These are phyloP conservation scores for Takashimella tepidaria DNA, from an alignment of 1,284 basidiomycete species.

Conservation along the genomic window DNA sequence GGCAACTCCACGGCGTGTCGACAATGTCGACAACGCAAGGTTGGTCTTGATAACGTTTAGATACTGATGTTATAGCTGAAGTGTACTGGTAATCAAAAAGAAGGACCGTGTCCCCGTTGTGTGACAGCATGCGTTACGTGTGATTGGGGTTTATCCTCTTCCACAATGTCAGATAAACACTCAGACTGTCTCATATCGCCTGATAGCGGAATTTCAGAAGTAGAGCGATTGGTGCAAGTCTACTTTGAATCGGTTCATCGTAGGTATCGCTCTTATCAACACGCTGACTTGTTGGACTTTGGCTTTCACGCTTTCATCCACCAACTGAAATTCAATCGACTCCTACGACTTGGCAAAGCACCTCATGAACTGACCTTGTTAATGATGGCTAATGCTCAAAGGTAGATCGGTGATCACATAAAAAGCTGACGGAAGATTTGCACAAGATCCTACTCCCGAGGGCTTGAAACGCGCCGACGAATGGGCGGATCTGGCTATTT, in stretches of 20 bases:
- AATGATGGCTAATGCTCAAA: slow-evolving; percentile 14
- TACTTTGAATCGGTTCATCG: slow-evolving; percentile 19
- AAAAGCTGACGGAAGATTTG: slow-evolving; percentile 3
- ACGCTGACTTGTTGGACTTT: slow-evolving; percentile 4
- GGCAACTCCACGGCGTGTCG: slow-evolving; percentile 7
- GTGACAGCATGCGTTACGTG: slow-evolving; percentile 4
- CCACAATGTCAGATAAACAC: neutral
- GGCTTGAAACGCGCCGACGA: slow-evolving; percentile 6
- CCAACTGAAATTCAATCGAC: slow-evolving; percentile 11
- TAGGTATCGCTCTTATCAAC: neutral
- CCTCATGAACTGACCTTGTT: slow-evolving; percentile 11
- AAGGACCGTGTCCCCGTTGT: slow-evolving; percentile 5
- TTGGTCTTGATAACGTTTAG: neutral
- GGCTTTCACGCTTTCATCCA: slow-evolving; percentile 19
- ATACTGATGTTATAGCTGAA: neutral
- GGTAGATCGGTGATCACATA: neutral
- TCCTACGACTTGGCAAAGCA: slow-evolving; percentile 7
- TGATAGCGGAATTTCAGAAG: neutral
- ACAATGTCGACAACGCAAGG: slow-evolving; percentile 4
- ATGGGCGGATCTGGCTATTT: slow-evolving; percentile 3
- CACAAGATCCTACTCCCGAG: slow-evolving; percentile 1
- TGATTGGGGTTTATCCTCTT: slow-evolving; percentile 3
- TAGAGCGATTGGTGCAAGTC: slow-evolving; percentile 5
- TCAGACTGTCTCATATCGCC: neutral
- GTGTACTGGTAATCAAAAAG: slow-evolving; percentile 3